These are phyloP conservation scores for Cucurbita pepo DNA, from an alignment of 306 rosid genomes.

Conservation along the genomic window DNA sequence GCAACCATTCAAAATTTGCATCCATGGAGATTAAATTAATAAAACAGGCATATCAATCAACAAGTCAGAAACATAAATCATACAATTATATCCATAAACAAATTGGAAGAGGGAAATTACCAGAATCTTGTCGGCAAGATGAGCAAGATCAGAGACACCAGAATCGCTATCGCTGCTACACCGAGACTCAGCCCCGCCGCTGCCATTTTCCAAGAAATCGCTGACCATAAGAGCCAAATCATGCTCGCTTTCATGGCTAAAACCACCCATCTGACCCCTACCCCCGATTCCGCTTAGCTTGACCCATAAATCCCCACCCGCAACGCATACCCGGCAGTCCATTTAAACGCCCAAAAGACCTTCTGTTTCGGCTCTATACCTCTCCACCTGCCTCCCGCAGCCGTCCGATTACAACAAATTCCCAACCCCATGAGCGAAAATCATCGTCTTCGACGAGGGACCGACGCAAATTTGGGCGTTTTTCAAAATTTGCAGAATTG, in stretches of 20 bases:
- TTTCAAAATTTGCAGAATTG: neutral
- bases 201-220: conserved; percentile 84
- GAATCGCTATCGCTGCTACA: conserved; percentile 93
- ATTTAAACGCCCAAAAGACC: conserved; percentile 12
- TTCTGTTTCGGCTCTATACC: conserved; percentile 7
- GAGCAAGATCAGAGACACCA: conserved; percentile 52
- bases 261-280: conserved; percentile 33
- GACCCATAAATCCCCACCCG: conserved; percentile 49
- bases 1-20: neutral
- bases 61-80: neutral
- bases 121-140: conserved; percentile 64
- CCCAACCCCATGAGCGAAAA: conserved; percentile 5
- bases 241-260: conserved; percentile 87
- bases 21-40: neutral
- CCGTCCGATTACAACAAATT: neutral
- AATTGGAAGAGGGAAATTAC: conserved; percentile 9
- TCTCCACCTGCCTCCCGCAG: conserved; percentile 10
- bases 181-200: conserved; percentile 70
- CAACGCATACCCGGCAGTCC: conserved; percentile 49
- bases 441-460: neutral
- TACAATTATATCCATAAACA: neutral
- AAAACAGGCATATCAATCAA: neutral
- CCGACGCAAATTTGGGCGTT: neutral
- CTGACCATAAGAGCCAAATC: conserved; percentile 81
- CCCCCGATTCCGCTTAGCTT: conserved; percentile 9